Evolutionary conservation across 1,284 basidiomycete species (phyloP).

Genomic region (Cryptococcus floricola): DNA sequence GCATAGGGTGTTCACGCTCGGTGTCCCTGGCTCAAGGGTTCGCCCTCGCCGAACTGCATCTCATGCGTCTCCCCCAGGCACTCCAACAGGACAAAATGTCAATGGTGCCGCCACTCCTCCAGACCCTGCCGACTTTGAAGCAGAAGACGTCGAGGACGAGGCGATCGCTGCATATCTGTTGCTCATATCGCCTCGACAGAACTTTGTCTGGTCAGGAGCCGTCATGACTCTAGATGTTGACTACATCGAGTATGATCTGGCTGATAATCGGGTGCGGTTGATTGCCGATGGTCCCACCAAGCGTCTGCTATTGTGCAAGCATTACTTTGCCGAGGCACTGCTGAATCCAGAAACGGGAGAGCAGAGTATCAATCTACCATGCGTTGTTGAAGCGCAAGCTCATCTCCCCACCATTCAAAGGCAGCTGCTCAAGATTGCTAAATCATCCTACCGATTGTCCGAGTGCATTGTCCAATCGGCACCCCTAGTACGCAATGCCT

Average conservation of each 20-base stretch:
- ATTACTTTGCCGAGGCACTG: constrained; percentile 68
- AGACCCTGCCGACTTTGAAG: constrained; percentile 49
- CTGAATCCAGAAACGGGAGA: constrained; percentile 41
- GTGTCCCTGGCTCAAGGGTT: constrained; percentile 16
- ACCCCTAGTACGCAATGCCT: constrained; percentile 68
- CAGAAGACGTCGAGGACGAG: constrained; percentile 48
- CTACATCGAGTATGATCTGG: constrained; percentile 69
- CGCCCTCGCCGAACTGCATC: constrained; percentile 5
- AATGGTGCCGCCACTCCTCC: constrained; percentile 50
- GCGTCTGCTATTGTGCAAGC: constrained; percentile 72
- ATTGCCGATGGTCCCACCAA: constrained; percentile 82
- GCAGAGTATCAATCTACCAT: constrained; percentile 47
- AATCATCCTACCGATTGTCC: constrained; percentile 82
- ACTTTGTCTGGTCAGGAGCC: constrained; percentile 89
- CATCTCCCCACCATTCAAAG: constrained; percentile 86
- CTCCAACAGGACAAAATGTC: no score
- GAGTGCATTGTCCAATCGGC: constrained; percentile 91
- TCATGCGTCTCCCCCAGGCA: constrained; percentile 27
- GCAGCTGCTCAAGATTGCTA: constrained; percentile 84
- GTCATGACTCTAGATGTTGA: constrained; percentile 67
- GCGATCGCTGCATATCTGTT: constrained; percentile 66
- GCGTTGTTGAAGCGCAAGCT: constrained; percentile 80
- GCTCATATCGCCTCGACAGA: constrained; percentile 76
- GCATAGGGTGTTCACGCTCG: constrained; percentile 67
- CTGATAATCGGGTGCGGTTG: constrained; percentile 76